Evolutionary conservation across 2,329 filamentous ascomycete genomes (phyloP).

Genomic region (Aspergillus sp.): DNA sequence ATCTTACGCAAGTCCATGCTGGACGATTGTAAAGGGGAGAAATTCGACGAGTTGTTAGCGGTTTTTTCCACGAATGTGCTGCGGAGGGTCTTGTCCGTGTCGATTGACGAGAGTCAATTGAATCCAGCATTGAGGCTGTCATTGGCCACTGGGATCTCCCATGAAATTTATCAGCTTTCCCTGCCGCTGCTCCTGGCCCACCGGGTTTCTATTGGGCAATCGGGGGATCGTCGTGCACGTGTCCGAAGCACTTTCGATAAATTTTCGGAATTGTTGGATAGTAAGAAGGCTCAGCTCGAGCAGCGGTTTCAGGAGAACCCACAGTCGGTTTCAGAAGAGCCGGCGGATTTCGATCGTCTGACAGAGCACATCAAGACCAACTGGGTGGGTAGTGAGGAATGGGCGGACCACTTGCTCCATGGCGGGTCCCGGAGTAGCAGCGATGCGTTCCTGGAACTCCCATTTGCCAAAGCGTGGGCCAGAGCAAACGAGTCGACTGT

Average conservation of each 20-base stretch:
- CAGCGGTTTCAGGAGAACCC: conserved; percentile 20
- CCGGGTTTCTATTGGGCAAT: conserved; percentile 54
- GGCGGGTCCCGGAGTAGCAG: conserved; percentile 52
- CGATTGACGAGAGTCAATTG: conserved; percentile 31
- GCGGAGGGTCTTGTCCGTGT: conserved; percentile 53
- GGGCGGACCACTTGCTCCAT: conserved; percentile 62
- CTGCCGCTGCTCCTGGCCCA: conserved; percentile 65
- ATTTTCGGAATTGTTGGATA: conserved; percentile 56
- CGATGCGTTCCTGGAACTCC: conserved; percentile 56
- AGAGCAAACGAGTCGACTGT: conserved; percentile 52
- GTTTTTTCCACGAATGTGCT: conserved; percentile 77
- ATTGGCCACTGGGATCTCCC: conserved; percentile 38
- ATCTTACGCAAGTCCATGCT: conserved; percentile 89
- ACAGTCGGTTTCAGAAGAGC: conserved; percentile 25
- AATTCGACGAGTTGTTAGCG: conserved; percentile 76
- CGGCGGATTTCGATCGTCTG: conserved; percentile 30
- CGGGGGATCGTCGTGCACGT: conserved; percentile 53
- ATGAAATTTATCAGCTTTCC: conserved; percentile 37
- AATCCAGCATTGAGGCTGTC: conserved; percentile 50
- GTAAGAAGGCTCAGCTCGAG: conserved; percentile 52
- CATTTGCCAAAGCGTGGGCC: conserved; percentile 65
- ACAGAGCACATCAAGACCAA: conserved; percentile 53
- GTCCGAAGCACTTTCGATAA: conserved; percentile 52
- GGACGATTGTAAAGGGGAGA: conserved; percentile 89
- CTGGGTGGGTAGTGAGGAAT: conserved; percentile 70